Percentiles rank a stretch among this genome's conserved stretches.
Conservation (phyloP, 2,329 filamentous ascomycete genomes). For the Whalleya microplaca region DNA sequence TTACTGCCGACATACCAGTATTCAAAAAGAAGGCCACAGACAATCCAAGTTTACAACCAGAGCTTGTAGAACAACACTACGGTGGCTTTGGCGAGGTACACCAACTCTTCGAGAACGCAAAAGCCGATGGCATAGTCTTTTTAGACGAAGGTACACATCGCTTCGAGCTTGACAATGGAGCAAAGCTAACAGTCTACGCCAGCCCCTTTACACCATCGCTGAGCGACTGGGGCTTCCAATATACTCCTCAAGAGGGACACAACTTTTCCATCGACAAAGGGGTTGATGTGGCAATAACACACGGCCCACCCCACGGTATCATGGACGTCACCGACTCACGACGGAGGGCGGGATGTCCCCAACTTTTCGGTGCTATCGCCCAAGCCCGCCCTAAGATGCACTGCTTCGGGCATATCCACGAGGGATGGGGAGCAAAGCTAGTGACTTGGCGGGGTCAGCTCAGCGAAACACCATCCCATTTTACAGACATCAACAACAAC, state of each 20-base stretch:
- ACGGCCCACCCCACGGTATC: slow-evolving; percentile 57
- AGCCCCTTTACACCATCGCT: slow-evolving; percentile 55
- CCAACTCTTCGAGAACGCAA: slow-evolving; percentile 43
- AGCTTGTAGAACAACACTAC: slow-evolving; percentile 38
- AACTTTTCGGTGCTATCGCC: slow-evolving; percentile 51
- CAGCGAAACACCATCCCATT: slow-evolving; percentile 39
- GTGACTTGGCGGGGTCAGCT: slow-evolving; percentile 51
- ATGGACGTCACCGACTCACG: slow-evolving; percentile 46
- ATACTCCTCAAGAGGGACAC: slow-evolving; percentile 43
- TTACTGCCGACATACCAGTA: slow-evolving; percentile 40
- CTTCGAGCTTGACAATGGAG: slow-evolving; percentile 55
- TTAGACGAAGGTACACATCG: slow-evolving; percentile 54
- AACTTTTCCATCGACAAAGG: slow-evolving; percentile 40
- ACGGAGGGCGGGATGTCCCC: slow-evolving; percentile 45
- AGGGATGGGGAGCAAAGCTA: slow-evolving; percentile 60
- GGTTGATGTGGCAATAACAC: slow-evolving; percentile 56
- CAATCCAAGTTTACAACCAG: slow-evolving; percentile 13
- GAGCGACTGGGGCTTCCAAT: slow-evolving; percentile 56
- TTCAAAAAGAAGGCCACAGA: slow-evolving; percentile 42
- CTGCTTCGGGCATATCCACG: slow-evolving; percentile 64
- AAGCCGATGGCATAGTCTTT: slow-evolving; percentile 47
- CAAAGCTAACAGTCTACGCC: slow-evolving; percentile 53
- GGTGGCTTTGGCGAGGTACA: slow-evolving; percentile 44
- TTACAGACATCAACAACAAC: slow-evolving; percentile 48
- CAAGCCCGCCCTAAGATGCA: slow-evolving; percentile 50